Base-by-base conservation (phyloP, 257 asterid species). In the Nicotiana noctiflora region DNA sequence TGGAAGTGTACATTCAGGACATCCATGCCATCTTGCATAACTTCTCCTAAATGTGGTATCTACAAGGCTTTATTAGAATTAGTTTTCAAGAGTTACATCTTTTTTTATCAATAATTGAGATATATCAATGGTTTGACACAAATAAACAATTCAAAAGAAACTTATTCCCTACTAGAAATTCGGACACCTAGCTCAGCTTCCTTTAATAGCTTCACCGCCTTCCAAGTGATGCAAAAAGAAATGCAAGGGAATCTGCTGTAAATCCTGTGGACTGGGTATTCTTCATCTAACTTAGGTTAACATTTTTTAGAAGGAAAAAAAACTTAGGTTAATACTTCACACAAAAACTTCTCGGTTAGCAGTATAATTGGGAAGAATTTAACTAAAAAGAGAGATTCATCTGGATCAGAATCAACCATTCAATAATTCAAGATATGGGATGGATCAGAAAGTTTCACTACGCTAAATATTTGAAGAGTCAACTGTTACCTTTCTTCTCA, bases 401-500 rank as follows among this genome's bases (percentile, higher is more conserved):
- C 44, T 19, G 6, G 56, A 40, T 29, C 9, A 60, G 66, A 60
- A 60, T 21, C 15, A 21, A 21, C 61, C 66, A 23, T 13, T 60
- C 8, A 19, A 40, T 40, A 37, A 37, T 61, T 68, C 11, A 5
- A 10, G 32, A 40, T 37, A 40, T 0, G 8, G 14, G 59, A 70
- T 44, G 34, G 21, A 13, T 21, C 15, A 44, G 21, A 70, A 70
- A 44, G 21, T 6, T 13, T 72, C 59, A 34, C 37, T 72, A 72
- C 2, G 14, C 64, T 21, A 76, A 59, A 61, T 70, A 53, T 77
- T 34, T 49, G 51, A 23, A 29, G 51, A 72, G 80, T 82, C 74
- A 81, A 40, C 66, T 75, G 19, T 82, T 87, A 92, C 97, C 93
- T 92, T 90, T 67, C 88, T 84, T 86, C 81, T 92, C 90, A 92